A percentile compares a stretch with the other conserved stretches of the same genome.
Evolutionary conservation across 805 yeast species (phyloP).

Genomic region (Myxozyma udenii): DNA sequence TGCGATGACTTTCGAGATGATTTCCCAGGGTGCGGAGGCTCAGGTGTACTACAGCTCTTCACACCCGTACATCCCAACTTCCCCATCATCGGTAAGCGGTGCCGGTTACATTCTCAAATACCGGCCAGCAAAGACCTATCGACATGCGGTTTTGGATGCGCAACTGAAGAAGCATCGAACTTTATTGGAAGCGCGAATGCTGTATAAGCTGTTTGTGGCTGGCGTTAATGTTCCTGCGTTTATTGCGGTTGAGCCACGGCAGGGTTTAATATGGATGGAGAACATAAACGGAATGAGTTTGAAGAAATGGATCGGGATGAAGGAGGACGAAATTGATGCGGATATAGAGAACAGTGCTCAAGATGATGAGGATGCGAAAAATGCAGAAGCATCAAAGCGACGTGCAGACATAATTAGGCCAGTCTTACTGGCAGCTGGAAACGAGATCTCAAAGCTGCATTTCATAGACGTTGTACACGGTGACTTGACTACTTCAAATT

Average conservation of each 20-base stretch:
- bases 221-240: slow-evolving; percentile 70
- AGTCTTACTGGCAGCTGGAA: slow-evolving; percentile 58
- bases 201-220: slow-evolving; percentile 51
- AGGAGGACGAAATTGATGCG: slow-evolving; percentile 22
- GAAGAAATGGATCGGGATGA: slow-evolving; percentile 41
- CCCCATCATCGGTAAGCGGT: neutral
- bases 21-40: slow-evolving; percentile 34
- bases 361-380: slow-evolving; percentile 3
- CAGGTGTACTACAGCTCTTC: slow-evolving; percentile 15
- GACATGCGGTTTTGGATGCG: slow-evolving; percentile 80
- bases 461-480: slow-evolving; percentile 82
- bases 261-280: slow-evolving; percentile 90
- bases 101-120: slow-evolving; percentile 58
- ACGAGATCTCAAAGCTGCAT: slow-evolving; percentile 68
- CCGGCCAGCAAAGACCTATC: slow-evolving; percentile 85
- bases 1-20: slow-evolving; percentile 13
- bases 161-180: slow-evolving; percentile 78
- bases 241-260: slow-evolving; percentile 68
- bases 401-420: slow-evolving; percentile 40
- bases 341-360: neutral
- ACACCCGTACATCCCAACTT: slow-evolving; percentile 25
- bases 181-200: slow-evolving; percentile 73
- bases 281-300: slow-evolving; percentile 52
- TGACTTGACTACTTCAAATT: slow-evolving; percentile 87
- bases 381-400: neutral